Base-by-base conservation (phyloP, 2,329 filamentous ascomycete genomes). In the Hypoxylon sp. region DNA sequence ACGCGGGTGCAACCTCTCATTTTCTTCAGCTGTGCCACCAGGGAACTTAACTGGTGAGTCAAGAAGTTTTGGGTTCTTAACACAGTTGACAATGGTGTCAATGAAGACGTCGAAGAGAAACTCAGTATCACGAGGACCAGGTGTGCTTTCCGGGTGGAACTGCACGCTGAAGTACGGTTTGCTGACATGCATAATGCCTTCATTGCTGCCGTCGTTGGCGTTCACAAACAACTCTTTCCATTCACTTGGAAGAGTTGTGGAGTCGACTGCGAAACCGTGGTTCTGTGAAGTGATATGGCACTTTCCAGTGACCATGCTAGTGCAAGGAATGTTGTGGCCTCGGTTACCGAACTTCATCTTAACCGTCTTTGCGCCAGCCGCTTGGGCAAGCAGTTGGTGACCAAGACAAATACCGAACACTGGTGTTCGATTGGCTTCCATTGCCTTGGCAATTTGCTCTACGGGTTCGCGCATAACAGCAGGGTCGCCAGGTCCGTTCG, bases 291-390 rank as follows among this genome's bases (percentile, higher is more conserved):
- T 99, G 79, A 99, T 99, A 83, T 99, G 95, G 81, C 96, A 99
- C 83, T 94, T 94, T 75, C 96, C 96, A 48, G 95, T 97, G 73
- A 98, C 86, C 87, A 97, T 88, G 83, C 92, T 98, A 10, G 95
- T 98, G 86, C 94, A 98, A 48, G 96, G 96, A 77, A 99, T 98
- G 83, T 99, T 99, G 86, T 97, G 94, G 47, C 95, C 96, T 77
- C 96, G 93, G 84, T 99, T 99, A 84, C 96, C 96, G 77, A 98
- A 99, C 87, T 98, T 98, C 94, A 99, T 97, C 87, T 99, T 99
- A 77, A 87, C 82, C 0, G 96, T 98, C 51, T 86, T 86, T 51
- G 94, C 95, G 61, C 95, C 95, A 33, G 94, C 90, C 64, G 95
- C 94, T 74, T 94, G 89, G 59, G 95, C 94, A 57, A 98, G 89